phyloP scores from a whole-genome alignment of 75 land plant genomes.

The Pinus albicaulis region DNA sequence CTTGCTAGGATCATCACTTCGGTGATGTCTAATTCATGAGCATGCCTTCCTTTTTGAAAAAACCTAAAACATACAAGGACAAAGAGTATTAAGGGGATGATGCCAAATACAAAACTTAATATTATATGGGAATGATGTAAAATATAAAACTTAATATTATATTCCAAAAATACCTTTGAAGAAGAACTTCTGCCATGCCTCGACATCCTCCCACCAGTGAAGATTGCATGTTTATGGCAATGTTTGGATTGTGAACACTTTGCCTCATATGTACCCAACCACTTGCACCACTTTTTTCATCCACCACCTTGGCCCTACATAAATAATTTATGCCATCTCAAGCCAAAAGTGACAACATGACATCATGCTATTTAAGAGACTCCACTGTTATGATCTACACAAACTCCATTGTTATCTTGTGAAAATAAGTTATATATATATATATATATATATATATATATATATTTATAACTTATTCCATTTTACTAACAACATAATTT shows the following conservation, averaged over 20 bases:
- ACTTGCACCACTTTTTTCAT: slow-evolving; percentile 31
- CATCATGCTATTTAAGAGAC: background rate
- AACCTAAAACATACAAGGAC: too few relatives aligned
- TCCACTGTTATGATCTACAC: background rate
- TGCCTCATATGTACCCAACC: slow-evolving; percentile 62
- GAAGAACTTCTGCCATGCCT: slow-evolving; percentile 24
- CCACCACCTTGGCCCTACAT: slow-evolving; percentile 43
- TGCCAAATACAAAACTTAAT: too few relatives aligned
- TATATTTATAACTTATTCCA: too few relatives aligned
- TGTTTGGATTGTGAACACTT: slow-evolving; percentile 60
- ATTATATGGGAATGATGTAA: too few relatives aligned
- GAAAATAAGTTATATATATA: too few relatives aligned
- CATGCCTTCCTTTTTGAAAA: too few relatives aligned
- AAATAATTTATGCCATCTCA: background rate
- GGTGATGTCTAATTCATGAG: too few relatives aligned
- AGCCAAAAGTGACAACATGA: background rate
- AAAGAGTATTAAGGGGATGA: too few relatives aligned
- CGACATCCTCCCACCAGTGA: slow-evolving; percentile 43
- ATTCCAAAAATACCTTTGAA: slow-evolving; percentile 25
- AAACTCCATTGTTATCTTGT: too few relatives aligned
- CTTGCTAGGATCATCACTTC: too few relatives aligned
- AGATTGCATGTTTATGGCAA: slow-evolving; percentile 59
- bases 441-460: too few relatives aligned
- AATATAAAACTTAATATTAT: too few relatives aligned
- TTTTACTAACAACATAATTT: background rate